Percentiles rank a stretch among this genome's conserved stretches.
Evolutionary conservation across 2,329 filamentous ascomycete species (phyloP).

Genomic region (Fonsecaea monophora): DNA sequence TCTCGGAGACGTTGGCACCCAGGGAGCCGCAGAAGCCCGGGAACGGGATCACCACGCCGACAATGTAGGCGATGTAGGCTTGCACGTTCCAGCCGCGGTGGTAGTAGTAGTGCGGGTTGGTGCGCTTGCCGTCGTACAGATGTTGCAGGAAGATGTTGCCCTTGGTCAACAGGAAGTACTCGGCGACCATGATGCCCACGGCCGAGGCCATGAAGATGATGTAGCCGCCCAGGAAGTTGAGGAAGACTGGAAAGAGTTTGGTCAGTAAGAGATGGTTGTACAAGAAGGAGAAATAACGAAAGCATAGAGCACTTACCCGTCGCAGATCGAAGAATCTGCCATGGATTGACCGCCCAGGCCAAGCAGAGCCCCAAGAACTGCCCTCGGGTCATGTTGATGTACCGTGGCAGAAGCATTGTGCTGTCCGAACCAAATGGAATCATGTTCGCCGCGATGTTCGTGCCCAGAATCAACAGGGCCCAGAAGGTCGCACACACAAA

Average conservation of each 20-base stretch:
- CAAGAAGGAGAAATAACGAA: background rate
- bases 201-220: slow-evolving; percentile 21
- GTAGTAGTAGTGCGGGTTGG: slow-evolving; percentile 17
- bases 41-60: slow-evolving; percentile 16
- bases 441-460: slow-evolving; percentile 19
- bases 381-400: slow-evolving; percentile 22
- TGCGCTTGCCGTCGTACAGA: slow-evolving; percentile 12
- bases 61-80: slow-evolving; percentile 16
- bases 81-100: slow-evolving; percentile 17
- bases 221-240: slow-evolving; percentile 23
- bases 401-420: slow-evolving; percentile 13
- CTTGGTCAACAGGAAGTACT: slow-evolving; percentile 18
- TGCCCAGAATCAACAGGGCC: slow-evolving; percentile 16
- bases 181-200: slow-evolving; percentile 21
- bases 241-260: slow-evolving; percentile 2
- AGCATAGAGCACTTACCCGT: background rate
- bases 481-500: slow-evolving; percentile 14
- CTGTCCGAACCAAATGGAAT: slow-evolving; percentile 24
- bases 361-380: slow-evolving; percentile 13
- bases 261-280: background rate
- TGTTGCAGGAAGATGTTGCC: slow-evolving; percentile 20
- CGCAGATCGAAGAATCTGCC: slow-evolving; percentile 18
- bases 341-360: slow-evolving; percentile 17
- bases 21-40: slow-evolving; percentile 18
- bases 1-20: slow-evolving; percentile 12